A percentile compares a stretch with the other conserved stretches of the same genome.
These are phyloP conservation scores for Buxus sempervirens DNA, from an alignment of 164 flowering plant genomes.

Conservation along the genomic window DNA sequence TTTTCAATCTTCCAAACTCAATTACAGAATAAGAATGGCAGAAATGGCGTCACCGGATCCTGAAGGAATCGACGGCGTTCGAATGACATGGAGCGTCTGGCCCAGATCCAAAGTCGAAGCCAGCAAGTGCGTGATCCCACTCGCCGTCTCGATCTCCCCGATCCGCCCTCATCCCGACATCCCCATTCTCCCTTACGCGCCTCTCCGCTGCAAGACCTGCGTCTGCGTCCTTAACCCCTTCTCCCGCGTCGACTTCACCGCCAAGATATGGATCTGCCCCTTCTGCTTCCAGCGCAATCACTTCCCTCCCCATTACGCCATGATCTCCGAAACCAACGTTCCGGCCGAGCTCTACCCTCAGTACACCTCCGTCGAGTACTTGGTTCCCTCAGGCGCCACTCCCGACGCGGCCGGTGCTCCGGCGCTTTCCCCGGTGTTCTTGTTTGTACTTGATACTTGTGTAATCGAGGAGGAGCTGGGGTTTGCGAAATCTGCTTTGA, in stretches of 20 bases:
- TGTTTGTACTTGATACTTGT: constrained; percentile 83
- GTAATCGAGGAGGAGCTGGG: constrained; percentile 86
- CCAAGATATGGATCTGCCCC: constrained; percentile 95
- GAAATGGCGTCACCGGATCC: constrained; percentile 65
- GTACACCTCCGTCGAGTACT: constrained; percentile 65
- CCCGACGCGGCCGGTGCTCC: constrained; percentile 10
- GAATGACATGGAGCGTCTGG: constrained; percentile 95
- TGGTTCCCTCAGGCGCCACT: constrained; percentile 22
- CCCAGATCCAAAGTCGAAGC: constrained; percentile 89
- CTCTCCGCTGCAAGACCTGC: constrained; percentile 85
- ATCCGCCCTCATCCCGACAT: constrained; percentile 74
- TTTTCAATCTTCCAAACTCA: neutral
- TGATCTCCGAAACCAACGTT: constrained; percentile 61
- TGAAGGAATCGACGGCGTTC: constrained; percentile 81
- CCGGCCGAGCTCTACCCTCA: constrained; percentile 93
- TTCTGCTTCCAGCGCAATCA: constrained; percentile 82
- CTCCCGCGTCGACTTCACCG: constrained; percentile 66
- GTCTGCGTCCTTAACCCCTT: constrained; percentile 56
- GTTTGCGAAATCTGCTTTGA: constrained; percentile 68
- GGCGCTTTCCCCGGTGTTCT: constrained; percentile 46
- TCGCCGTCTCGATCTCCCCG: constrained; percentile 75
- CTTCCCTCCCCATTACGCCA: constrained; percentile 70
- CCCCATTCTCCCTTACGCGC: constrained; percentile 67
- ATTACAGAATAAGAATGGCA: constrained; percentile 26
- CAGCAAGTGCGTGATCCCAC: constrained; percentile 91